Evolutionary conservation across 106 monocot species (phyloP).

Genomic region (Cymbidium sinense): DNA sequence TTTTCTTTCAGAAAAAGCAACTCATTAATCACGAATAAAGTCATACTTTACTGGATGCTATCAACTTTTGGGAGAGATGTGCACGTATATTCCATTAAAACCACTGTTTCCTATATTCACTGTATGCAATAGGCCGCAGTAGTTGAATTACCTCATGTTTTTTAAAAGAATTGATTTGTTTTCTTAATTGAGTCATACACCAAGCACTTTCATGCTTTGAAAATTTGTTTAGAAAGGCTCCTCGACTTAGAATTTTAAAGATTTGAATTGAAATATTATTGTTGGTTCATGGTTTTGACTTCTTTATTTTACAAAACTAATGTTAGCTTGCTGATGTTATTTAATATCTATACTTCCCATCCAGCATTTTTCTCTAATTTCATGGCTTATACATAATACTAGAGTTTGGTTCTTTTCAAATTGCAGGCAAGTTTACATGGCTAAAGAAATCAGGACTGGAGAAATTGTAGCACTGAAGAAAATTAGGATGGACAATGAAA

Average conservation of each 20-base stretch:
- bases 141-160: not conserved
- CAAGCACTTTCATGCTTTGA: not conserved
- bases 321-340: not conserved
- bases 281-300: not conserved
- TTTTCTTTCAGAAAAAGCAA: not conserved
- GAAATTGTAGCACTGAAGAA: constrained; percentile 96
- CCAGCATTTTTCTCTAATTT: not conserved
- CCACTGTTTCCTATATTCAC: not conserved
- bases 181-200: not conserved
- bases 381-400: not conserved
- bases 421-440: constrained; percentile 93
- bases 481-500: constrained; percentile 96
- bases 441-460: constrained; percentile 78
- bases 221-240: not conserved
- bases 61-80: not conserved
- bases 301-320: not conserved
- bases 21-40: not conserved
- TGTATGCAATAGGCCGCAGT: not conserved
- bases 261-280: constrained; percentile 4
- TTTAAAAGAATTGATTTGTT: not conserved
- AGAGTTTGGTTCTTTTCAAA: not conserved
- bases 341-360: not conserved
- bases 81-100: not conserved
- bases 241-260: not conserved
- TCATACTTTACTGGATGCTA: not conserved